Evolutionary conservation across 768 basidiomycete genomes (phyloP), one percentile per base, ranked within the genome.

Genomic region (Lactarius psammicola): DNA sequence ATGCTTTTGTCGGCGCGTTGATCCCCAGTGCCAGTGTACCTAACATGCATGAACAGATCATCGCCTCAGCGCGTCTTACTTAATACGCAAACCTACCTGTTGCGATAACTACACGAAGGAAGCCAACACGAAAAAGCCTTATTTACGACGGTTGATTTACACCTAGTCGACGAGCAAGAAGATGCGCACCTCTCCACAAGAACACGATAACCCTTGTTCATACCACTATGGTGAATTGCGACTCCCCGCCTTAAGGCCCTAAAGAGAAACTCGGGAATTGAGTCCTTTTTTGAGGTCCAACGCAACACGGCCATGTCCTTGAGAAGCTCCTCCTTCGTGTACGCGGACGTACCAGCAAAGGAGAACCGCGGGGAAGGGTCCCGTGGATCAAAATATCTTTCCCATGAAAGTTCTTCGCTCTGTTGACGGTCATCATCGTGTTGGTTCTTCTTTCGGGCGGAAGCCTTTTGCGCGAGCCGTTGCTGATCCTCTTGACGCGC

Each of bases 11-110:
- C 0, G 89, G 89, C 0, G 87, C 88, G 70, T 90, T 90, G 70
- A 90, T 90, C 64, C 89, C 89, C 17, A 90, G 77, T 1, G 89
- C 88, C 62, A 90, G 77, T 6, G 88, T 89, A 1, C 85, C 86
- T 85, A 23, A 15, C 6, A 3, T 33, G 8, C 36, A 28, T 15
- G 7, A 46, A 17, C 3, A 10, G 17, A 70, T 26, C 30, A 44
- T 60, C 42, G 10, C 23, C 2, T 31, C 23, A n/a, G 7, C 6
- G 3, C 20, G 15, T 9, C 56, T 15, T 8, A 51, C n/a, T 20
- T 3, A 26, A 42, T 26, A 31, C 23, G 30, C 15, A 7, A 8
- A 34, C 42, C 20, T 58, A 84, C 85, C 84, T 62, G 88, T 90
- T 11, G 89, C 84, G 66, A 90, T 83, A 36, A 90, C 78, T 7